Base-by-base conservation (phyloP, 2,329 filamentous ascomycete genomes). In the Ceratocystis huliohia region DNA sequence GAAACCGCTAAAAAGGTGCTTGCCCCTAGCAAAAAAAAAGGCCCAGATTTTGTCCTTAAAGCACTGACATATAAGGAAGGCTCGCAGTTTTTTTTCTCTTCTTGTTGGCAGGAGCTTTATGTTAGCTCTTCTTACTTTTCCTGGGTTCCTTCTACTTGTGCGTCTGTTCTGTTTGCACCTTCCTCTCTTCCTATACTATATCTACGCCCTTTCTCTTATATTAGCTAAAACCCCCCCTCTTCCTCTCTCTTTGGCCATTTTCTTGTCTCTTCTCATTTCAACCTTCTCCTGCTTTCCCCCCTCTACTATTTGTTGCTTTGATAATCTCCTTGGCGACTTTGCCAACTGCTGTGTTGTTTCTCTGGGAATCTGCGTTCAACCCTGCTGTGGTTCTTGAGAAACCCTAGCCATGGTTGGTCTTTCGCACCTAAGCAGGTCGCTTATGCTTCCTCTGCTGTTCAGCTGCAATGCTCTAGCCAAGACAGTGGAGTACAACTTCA, bases 401-500 rank as follows among this genome's bases (percentile, higher is more conserved):
- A 61, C 25, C 25, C 45, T 65, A 61, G 57, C n/a, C 0, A 68
- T 68, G 66, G 64, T 63, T 25, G 62, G 8, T 22, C 20, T 53
- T 37, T 46, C 15, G 3, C n/a, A 48, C 37, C 22, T 65, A 8
- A 3, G 28, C 25, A 56, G 25, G 41, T 57, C 66, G 46, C 53
- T 65, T 10, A 37, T 70, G 45, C 67, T 66, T 25, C 56, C 70
- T 57, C 65, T 69, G 30, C 53, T 59, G 69, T 57, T 65, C 67
- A 7, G 69, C 64, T 46, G 78, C 77, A 7, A 59, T 17, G 56
- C 28, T 45, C 22, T 64, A 56, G 71, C 70, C 17, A 72, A 73
- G 62, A 82, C 78, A 0, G 77, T 84, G 44, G 80, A 75, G 1
- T 82, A 83, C 70, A 74, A 84, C 71, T 87, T 84, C 77, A 81